Conservation (phyloP, 352 stramenopile species). For the Phytophthora tentaculata region DNA sequence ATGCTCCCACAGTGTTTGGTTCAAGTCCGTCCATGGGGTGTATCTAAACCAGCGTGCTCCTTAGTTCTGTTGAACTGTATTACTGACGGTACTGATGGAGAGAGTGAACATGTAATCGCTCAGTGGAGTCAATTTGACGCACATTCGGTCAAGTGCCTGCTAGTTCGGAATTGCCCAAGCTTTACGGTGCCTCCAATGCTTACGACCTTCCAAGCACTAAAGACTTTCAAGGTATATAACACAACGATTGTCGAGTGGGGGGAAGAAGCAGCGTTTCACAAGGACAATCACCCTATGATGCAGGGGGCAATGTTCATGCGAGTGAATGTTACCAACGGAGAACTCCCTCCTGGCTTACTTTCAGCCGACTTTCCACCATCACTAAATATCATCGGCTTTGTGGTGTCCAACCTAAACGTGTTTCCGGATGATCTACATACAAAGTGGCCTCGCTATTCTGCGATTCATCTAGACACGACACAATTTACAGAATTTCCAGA, state of each 20-base stretch:
- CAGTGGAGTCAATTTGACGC: slow-evolving; percentile 28
- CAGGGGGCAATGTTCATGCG: slow-evolving; percentile 19
- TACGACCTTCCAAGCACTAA: slow-evolving; percentile 16
- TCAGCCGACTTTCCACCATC: slow-evolving; percentile 26
- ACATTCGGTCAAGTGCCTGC: slow-evolving; percentile 18
- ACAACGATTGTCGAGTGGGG: slow-evolving; percentile 34
- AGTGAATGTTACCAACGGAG: slow-evolving; percentile 32
- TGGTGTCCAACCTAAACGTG: slow-evolving; percentile 30
- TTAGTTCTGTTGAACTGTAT: slow-evolving; percentile 38
- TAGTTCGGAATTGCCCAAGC: slow-evolving; percentile 31
- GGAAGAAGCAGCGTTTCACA: slow-evolving; percentile 27
- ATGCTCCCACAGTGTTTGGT: slow-evolving; percentile 37
- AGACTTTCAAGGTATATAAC: slow-evolving; percentile 39
- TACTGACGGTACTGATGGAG: slow-evolving; percentile 17
- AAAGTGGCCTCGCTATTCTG: slow-evolving; percentile 36
- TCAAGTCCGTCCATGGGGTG: slow-evolving; percentile 35
- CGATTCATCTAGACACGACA: slow-evolving; percentile 31
- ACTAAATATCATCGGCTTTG: slow-evolving; percentile 33
- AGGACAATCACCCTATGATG: slow-evolving; percentile 22
- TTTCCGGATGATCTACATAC: slow-evolving; percentile 36
- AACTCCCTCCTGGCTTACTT: slow-evolving; percentile 29
- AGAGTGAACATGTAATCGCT: slow-evolving; percentile 7
- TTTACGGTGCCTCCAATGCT: slow-evolving; percentile 28
- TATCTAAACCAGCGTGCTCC: slow-evolving; percentile 29
- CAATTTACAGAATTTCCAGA: slow-evolving; percentile 34